Conservation (phyloP, 1,284 basidiomycete species). For the Cystobasidium pallidum region DNA sequence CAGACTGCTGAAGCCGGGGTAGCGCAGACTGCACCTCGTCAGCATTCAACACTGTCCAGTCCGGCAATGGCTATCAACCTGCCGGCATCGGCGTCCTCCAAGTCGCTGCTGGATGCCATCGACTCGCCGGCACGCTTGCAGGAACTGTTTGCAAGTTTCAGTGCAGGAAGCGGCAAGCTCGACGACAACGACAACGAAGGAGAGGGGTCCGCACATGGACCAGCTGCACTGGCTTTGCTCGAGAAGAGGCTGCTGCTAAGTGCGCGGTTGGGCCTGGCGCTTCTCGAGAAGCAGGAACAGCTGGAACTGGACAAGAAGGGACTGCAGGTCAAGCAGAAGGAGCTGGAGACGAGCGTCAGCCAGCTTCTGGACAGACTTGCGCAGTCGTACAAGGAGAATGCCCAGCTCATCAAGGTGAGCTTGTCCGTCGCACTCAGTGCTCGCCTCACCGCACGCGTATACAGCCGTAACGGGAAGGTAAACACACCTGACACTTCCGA, state of each 20-base stretch:
- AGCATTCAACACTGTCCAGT: neutral
- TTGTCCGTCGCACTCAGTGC: neutral
- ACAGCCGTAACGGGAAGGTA: constrained; percentile 3
- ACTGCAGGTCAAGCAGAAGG: constrained; percentile 38
- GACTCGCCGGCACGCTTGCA: constrained; percentile 39
- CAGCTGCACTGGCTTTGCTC: constrained; percentile 26
- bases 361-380: constrained; percentile 53
- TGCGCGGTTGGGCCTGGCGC: constrained; percentile 78
- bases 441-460: neutral
- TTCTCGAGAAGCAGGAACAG: constrained; percentile 64
- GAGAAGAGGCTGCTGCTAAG: constrained; percentile 49
- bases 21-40: neutral
- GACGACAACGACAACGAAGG: neutral
- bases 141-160: constrained; percentile 37
- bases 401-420: constrained; percentile 68
- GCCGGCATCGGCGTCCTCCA: constrained; percentile 38
- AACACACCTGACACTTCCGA: constrained; percentile 12
- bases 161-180: constrained; percentile 2
- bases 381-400: constrained; percentile 65
- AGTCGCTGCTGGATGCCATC: constrained; percentile 36
- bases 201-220: constrained; percentile 1
- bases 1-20: neutral
- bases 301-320: constrained; percentile 44
- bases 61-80: neutral
- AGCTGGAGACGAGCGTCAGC: constrained; percentile 51